Evolutionary conservation across 192 early-diverging fungal genomes (phyloP), one percentile per base, ranked within the genome.

Genomic region (Backusella australiensis): DNA sequence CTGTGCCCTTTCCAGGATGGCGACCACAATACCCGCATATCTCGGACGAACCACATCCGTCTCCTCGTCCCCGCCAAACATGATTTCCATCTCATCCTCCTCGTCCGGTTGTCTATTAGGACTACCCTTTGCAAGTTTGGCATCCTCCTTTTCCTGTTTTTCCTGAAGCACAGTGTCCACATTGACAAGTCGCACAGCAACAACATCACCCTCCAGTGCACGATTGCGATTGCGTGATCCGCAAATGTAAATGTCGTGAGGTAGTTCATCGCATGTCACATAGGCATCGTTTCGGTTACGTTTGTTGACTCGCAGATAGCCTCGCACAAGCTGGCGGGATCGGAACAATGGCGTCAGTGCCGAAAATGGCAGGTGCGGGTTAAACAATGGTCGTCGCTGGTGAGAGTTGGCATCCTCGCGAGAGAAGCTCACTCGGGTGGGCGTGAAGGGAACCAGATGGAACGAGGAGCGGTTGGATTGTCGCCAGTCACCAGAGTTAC

Each of bases 201-300:
- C 95, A 4, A 90, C 82, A 77, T 96, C 95, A 2, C 94, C 94
- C 65, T 96, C 94, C 4, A 96, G 75, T 7, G 94, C 93, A 44
- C 95, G 88, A 79, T 96, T 96, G 15, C 93, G 89, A 72, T 87
- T 85, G 39, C 86, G 88, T 29, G 88, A 88, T 8, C 94, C 94
- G 49, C 86, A 90, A 34, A 96, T 91, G 71, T 90, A 93, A n/a
- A 96, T 89, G 77, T 96, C 95, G 9, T 88, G 84, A 49, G 89
- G 88, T 0, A 93, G 71, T 41, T 86, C 87, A 21, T 95, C 93
- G 3, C 92, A 86, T 2, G 92, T 87, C 12, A 96, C 95, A 84
- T 98, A 98, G 29, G 94, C 96, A 74, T 97, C 95, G 42, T 85
- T 90, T 34, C 92, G 85, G 77, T 94, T 93, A 68, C 90, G 89